Base-by-base conservation (phyloP, 164 flowering plant species). In the Nymphaea colorata region DNA sequence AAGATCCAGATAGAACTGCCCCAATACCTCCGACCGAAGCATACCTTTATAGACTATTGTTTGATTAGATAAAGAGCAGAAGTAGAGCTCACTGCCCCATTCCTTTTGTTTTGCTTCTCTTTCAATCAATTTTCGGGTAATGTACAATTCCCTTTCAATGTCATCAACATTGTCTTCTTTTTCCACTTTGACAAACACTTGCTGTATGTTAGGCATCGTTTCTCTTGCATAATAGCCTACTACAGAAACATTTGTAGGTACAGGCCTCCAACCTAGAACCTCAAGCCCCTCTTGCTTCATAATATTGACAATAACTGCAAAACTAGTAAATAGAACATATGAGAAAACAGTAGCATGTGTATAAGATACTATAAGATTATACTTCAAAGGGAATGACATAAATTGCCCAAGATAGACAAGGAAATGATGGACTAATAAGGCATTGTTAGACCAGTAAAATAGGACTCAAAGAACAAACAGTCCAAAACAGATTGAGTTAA, bases 31-130 rank as follows among this genome's bases (percentile, higher is more conserved):
- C n/a, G 99, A 90, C 8, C 98, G 93, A 73, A 95, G 97, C 99
- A 95, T 95, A 68, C 99, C 99, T 81, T 95, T 95, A 85, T 95
- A 95, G 73, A 95, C 91, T 74, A 95, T 79, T 14, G 98, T 95
- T 77, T 87, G 98, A 83, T 87, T 95, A 70, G 98, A 92, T 70
- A 95, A 78, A 41, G 99, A 95, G 76, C 99, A 92, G 76, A 95
- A 87, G 72, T 91, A 95, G 5, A 95, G 85, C 73, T 92, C 99
- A 71, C 71, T 80, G 66, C 89, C 98, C 97, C 99, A 95, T 72
- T 80, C 72, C 67, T 84, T 86, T 41, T 85, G 75, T 70, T 71
- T 79, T 42, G 78, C 85, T 60, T 83, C 86, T 74, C 78, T 82
- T 76, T 95, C 98, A 67, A 92, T 95, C 74, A 89, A 73, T 72